Base-by-base conservation (phyloP, 768 basidiomycete species). In the Termitomyces bulborhizus region DNA sequence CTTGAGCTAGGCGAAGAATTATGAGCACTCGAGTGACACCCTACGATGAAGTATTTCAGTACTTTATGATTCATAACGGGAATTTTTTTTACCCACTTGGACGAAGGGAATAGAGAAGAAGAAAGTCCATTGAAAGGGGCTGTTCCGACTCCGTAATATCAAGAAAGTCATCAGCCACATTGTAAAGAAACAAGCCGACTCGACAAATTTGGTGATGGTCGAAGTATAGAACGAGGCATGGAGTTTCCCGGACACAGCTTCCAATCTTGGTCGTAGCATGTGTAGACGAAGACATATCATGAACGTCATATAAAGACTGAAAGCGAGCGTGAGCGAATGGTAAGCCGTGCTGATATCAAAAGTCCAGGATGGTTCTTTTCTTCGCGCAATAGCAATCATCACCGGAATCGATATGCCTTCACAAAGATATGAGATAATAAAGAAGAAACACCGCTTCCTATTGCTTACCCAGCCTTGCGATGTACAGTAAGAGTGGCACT, bases 191-290 rank as follows among this genome's bases (percentile, higher is more conserved):
- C 66, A 69, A 13, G 72, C 73, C 50, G 72, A 72, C 56, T 76
- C 74, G n/a, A 74, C 73, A 40, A 73, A 68, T 32, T 67, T 63
- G 2, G 73, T 73, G 26, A 65, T 61, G 12, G 46, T 39, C 1
- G 73, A 72, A 18, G 69, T 74, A 50, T 76, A 76, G n/a, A 69
- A 66, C 4, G 67, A 65, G 1, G 74, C 72, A 47, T 69, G 66
- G 6, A 74, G 62, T 32, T 62, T 67, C 18, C 73, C 74, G 11
- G 71, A 51, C 1, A 72, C 71, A 11, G 61, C 65, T 53, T 71
- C 70, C 21, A 72, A 62, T 48, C 66, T 68, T 24, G 60, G 59
- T 0, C 73, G 69, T 58, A 74, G 64, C 59, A 64, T 69, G 32
- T 56, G 59, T 11, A 76, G 63, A 32, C 70, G 69, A 39, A 69